Evolutionary conservation across 1,284 basidiomycete genomes (phyloP).

Genomic region (Trichosporon sp.): DNA sequence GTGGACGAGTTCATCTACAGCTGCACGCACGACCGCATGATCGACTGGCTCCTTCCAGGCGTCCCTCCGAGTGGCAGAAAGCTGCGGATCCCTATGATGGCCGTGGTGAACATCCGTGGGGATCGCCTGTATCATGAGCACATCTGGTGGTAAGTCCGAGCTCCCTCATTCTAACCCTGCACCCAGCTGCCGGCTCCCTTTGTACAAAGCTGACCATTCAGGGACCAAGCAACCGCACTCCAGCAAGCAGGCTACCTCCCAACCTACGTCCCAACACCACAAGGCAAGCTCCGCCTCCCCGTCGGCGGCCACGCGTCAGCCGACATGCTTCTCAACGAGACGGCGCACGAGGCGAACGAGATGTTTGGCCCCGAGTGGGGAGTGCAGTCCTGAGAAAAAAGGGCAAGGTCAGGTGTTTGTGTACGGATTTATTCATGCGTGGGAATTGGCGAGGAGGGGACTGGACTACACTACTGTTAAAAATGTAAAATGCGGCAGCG

Average conservation of each 20-base stretch:
- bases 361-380: constrained; percentile 25
- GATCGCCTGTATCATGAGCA: constrained; percentile 56
- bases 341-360: constrained; percentile 17
- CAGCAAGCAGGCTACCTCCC: constrained; percentile 25
- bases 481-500: too few species aligned
- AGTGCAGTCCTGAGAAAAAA: background rate
- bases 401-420: background rate
- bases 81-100: constrained; percentile 54
- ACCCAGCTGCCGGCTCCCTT: background rate
- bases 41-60: constrained; percentile 51
- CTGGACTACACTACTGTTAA: background rate
- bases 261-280: constrained; percentile 9
- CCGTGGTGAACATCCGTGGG: constrained; percentile 56
- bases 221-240: constrained; percentile 27
- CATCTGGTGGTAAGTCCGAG: constrained; percentile 39
- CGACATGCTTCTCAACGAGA: constrained; percentile 23
- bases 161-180: background rate
- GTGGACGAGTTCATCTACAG: constrained; percentile 29
- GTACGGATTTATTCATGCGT: background rate
- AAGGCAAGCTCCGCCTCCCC: constrained; percentile 18
- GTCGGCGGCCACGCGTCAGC: constrained; percentile 18
- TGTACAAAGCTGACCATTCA: constrained; percentile 4
- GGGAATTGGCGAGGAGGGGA: background rate
- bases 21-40: constrained; percentile 52
- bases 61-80: constrained; percentile 54